phyloP scores from a whole-genome alignment of 2,329 filamentous ascomycete species.

The Apiospora pterosperma region DNA sequence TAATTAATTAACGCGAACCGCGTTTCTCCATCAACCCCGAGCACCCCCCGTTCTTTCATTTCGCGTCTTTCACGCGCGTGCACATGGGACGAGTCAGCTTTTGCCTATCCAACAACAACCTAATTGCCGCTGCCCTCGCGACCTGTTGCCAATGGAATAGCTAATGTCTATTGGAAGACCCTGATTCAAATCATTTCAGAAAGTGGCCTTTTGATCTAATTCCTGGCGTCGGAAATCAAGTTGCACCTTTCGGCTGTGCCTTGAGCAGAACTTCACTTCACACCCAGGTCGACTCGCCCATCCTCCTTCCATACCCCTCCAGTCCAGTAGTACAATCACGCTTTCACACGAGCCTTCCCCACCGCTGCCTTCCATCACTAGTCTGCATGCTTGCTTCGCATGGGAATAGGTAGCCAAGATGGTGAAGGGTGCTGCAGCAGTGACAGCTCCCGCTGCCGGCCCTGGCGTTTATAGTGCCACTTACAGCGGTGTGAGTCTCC shows the following conservation, averaged over 20 bases:
- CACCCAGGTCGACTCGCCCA: background rate
- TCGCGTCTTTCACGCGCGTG: constrained; percentile 3
- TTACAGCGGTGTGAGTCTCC: constrained; percentile 60
- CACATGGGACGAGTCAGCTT: background rate
- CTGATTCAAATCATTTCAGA: background rate
- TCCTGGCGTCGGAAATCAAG: background rate
- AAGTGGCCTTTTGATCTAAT: background rate
- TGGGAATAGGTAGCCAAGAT: constrained; percentile 28
- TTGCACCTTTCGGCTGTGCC: background rate
- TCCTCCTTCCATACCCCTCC: background rate
- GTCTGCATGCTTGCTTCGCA: background rate
- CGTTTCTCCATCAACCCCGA: background rate
- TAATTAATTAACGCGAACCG: background rate
- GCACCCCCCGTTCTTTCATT: background rate
- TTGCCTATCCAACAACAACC: background rate
- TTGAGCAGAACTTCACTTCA: background rate
- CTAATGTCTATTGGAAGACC: background rate
- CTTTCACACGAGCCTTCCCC: background rate
- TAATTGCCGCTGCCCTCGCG: background rate
- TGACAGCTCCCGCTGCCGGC: constrained; percentile 20
- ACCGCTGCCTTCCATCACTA: background rate
- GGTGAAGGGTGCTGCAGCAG: constrained; percentile 38
- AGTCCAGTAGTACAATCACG: background rate
- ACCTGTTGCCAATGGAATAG: background rate
- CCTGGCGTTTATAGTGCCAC: constrained; percentile 64